These are phyloP conservation scores for Austroboletus eburneus DNA, from an alignment of 768 basidiomycete genomes.

Conservation along the genomic window DNA sequence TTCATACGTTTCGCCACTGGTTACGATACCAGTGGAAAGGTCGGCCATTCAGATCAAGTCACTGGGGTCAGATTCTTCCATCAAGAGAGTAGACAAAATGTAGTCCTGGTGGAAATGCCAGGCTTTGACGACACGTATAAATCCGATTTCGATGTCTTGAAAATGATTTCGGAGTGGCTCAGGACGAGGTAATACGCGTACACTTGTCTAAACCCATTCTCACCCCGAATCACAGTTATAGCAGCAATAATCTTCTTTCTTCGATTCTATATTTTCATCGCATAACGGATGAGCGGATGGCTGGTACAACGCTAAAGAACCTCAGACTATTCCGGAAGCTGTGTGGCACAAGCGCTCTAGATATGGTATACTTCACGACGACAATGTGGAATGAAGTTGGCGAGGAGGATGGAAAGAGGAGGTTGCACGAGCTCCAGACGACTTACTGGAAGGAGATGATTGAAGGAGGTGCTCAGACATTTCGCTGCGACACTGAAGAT, in stretches of 20 bases:
- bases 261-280: conserved; percentile 39
- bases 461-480: not conserved
- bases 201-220: conserved; percentile 8
- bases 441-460: conserved; percentile 11
- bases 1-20: conserved; percentile 10
- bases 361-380: conserved; percentile 33
- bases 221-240: conserved; percentile 5
- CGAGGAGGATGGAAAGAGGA: conserved; percentile 13
- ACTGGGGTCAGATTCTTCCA: conserved; percentile 4
- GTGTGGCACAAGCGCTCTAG: conserved; percentile 26
- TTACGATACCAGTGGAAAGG: not conserved
- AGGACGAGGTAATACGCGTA: conserved; percentile 1
- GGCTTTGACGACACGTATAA: conserved; percentile 18
- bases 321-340: conserved; percentile 29
- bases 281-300: conserved; percentile 37
- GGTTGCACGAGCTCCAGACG: conserved; percentile 7
- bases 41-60: conserved; percentile 10
- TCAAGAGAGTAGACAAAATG: not conserved
- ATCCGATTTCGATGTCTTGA: conserved; percentile 11
- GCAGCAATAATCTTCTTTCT: conserved; percentile 17
- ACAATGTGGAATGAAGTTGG: conserved; percentile 38
- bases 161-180: conserved; percentile 15
- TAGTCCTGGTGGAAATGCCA: conserved; percentile 24
- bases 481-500: not conserved
- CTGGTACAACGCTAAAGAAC: conserved; percentile 31